A percentile compares a stretch with the other conserved stretches of the same genome.
phyloP scores from a whole-genome alignment of 2,329 filamentous ascomycete species.

The Colletotrichum destructivum region DNA sequence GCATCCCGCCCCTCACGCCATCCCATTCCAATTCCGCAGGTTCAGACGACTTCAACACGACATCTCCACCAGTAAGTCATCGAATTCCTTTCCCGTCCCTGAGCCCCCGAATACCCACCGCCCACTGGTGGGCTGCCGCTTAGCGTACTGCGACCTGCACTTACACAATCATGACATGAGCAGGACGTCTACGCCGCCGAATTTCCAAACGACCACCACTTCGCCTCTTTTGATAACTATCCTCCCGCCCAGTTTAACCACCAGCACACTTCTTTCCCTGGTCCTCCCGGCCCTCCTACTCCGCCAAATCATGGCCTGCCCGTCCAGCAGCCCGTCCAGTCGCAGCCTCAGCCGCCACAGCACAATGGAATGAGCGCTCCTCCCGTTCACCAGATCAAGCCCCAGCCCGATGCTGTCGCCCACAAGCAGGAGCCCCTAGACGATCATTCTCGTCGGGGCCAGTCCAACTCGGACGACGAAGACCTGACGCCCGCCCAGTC shows the following conservation, averaged over 20 bases:
- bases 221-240: slow-evolving; percentile 63
- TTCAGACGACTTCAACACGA: slow-evolving; percentile 69
- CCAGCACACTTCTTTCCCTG: slow-evolving; percentile 55
- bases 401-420: slow-evolving; percentile 37
- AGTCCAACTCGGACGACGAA: slow-evolving; percentile 71
- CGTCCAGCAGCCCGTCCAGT: slow-evolving; percentile 36
- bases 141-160: slow-evolving; percentile 49
- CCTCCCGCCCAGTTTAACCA: slow-evolving; percentile 47
- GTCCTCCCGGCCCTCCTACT: slow-evolving; percentile 68
- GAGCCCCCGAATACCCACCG: slow-evolving; percentile 46
- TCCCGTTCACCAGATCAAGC: slow-evolving; percentile 44
- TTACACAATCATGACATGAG: slow-evolving; percentile 52
- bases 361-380: slow-evolving; percentile 48
- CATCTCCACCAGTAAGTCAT: slow-evolving; percentile 69
- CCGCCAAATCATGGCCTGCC: slow-evolving; percentile 49
- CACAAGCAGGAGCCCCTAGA: slow-evolving; percentile 58
- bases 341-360: slow-evolving; percentile 44
- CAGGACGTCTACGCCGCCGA: slow-evolving; percentile 67
- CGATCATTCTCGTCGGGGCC: slow-evolving; percentile 54
- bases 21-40: slow-evolving; percentile 69
- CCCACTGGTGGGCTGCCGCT: slow-evolving; percentile 46
- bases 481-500: slow-evolving; percentile 71
- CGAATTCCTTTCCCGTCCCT: slow-evolving; percentile 37
- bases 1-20: slow-evolving; percentile 68
- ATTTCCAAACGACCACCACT: slow-evolving; percentile 64